Conservation (phyloP, 164 flowering plant species). For the Vitis vinifera region ASM3070453v1 NC_081811.1:822001-822500, state of each 20-base stretch:
- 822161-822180: no score
- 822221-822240: constrained; percentile 31
- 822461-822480: constrained; percentile 52
- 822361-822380: constrained; percentile 44
- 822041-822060: constrained; percentile 15
- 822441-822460: constrained; percentile 60
- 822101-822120: constrained; percentile 10
- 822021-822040: background rate
- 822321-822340: constrained; percentile 44
- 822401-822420: constrained; percentile 47
- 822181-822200: constrained; percentile 23
- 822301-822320: constrained; percentile 21
- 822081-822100: background rate
- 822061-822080: background rate
- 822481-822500: constrained; percentile 74
- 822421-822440: constrained; percentile 55
- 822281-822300: constrained; percentile 43
- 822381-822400: constrained; percentile 52
- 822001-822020: background rate
- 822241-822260: constrained; percentile 35
- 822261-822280: constrained; percentile 35
- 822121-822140: no score
- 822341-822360: constrained; percentile 46
- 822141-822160: no score
- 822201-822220: constrained; percentile 34